A percentile compares a stretch with the other conserved stretches of the same genome.
Conservation (phyloP, 2,329 filamentous ascomycete species). For the Corinectria fuckeliana region DNA sequence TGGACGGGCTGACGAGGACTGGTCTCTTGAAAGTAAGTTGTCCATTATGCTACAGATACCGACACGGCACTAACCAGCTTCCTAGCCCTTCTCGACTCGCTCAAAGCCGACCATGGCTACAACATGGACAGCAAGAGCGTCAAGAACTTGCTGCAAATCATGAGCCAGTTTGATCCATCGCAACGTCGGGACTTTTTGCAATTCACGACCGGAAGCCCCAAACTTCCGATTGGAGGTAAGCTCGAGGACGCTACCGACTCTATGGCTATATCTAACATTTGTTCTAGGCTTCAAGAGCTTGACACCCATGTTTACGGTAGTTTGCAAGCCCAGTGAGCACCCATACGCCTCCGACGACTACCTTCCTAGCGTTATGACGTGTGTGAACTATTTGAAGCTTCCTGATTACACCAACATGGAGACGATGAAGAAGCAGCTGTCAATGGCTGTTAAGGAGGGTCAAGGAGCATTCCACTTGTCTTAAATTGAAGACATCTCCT, state of each 20-base stretch:
- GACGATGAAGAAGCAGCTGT: conserved; percentile 78
- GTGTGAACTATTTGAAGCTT: conserved; percentile 98
- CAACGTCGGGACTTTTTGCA: conserved; percentile 94
- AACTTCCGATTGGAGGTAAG: conserved; percentile 96
- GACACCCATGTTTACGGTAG: conserved; percentile 98
- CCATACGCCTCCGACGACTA: conserved; percentile 96
- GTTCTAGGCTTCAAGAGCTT: conserved; percentile 88
- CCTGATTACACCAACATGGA: conserved; percentile 88
- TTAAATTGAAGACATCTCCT: conserved; percentile 48
- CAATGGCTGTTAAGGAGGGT: conserved; percentile 89
- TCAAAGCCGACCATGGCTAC: conserved; percentile 98
- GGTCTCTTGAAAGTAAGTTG: conserved; percentile 91
- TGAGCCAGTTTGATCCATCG: conserved; percentile 80
- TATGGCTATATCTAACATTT: conserved; percentile 40
- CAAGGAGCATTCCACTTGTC: conserved; percentile 98
- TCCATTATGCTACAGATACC: background rate
- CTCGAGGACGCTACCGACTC: conserved; percentile 22
- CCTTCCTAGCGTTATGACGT: conserved; percentile 99
- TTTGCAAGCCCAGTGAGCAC: conserved; percentile 97
- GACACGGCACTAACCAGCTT: conserved; percentile 20
- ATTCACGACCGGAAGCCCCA: conserved; percentile 97
- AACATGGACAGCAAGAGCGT: conserved; percentile 98
- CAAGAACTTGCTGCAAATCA: conserved; percentile 88
- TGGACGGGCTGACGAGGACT: conserved; percentile 91
- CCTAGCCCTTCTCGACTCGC: conserved; percentile 90